These are phyloP conservation scores for Epichloe baconii DNA, from an alignment of 2,329 filamentous ascomycete species.

Conservation along the genomic window DNA sequence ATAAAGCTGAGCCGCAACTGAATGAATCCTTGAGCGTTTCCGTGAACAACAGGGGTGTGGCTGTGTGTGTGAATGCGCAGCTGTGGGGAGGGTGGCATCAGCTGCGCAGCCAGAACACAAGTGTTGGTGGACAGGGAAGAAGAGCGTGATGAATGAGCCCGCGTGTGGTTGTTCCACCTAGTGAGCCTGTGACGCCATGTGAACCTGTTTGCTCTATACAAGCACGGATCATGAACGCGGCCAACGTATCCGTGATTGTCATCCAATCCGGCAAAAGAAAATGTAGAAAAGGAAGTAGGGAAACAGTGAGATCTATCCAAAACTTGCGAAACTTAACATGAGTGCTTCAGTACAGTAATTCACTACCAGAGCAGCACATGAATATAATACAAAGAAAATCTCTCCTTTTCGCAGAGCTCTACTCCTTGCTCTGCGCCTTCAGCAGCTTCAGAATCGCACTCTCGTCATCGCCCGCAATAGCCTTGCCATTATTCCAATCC, in stretches of 20 bases:
- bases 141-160: neutral
- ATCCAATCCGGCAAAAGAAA: neutral
- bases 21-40: neutral
- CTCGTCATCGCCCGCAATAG: constrained; percentile 63
- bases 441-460: constrained; percentile 82
- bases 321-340: neutral
- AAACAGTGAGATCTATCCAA: neutral
- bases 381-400: neutral
- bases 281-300: neutral
- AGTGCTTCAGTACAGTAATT: neutral
- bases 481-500: constrained; percentile 88
- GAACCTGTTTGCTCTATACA: neutral
- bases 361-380: neutral
- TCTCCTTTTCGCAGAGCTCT: neutral
- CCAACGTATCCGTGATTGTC: neutral
- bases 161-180: neutral
- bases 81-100: neutral
- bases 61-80: neutral
- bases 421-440: constrained; percentile 25
- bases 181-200: neutral
- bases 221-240: neutral
- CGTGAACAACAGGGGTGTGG: neutral
- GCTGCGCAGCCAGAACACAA: neutral
- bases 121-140: neutral
- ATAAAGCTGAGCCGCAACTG: neutral